Evolutionary conservation across 2,329 filamentous ascomycete species (phyloP).

Genomic region (Aspergillus sp.): DNA sequence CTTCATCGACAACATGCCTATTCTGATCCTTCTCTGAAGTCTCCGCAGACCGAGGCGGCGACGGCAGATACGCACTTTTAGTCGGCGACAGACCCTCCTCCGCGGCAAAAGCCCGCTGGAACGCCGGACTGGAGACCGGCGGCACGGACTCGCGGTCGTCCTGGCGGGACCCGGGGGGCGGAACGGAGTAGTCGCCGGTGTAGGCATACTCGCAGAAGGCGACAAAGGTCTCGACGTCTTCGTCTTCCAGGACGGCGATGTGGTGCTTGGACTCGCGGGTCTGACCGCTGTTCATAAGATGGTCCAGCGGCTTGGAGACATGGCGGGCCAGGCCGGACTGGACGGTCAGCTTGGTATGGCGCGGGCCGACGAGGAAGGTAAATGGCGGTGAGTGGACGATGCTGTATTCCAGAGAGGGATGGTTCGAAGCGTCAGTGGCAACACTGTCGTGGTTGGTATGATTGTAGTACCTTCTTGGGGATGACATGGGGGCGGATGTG

Average conservation of each 20-base stretch:
- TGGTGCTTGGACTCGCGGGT: conserved; percentile 46
- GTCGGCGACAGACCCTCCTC: conserved; percentile 6
- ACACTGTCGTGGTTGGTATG: conserved; percentile 14
- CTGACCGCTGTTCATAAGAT: conserved; percentile 47
- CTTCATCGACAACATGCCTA: not conserved
- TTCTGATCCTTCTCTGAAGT: not conserved
- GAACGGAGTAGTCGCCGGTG: conserved; percentile 47
- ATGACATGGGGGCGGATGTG: not conserved
- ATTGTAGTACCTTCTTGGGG: not conserved
- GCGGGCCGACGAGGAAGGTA: conserved; percentile 47
- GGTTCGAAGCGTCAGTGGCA: conserved; percentile 20
- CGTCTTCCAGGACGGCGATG: conserved; percentile 44
- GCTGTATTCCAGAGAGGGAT: conserved; percentile 25
- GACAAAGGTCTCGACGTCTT: conserved; percentile 50
- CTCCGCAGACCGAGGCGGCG: not conserved
- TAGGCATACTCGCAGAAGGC: conserved; percentile 52
- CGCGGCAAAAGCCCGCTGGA: conserved; percentile 15
- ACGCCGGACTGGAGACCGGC: not conserved
- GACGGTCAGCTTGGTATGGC: conserved; percentile 47
- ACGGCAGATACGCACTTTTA: not conserved
- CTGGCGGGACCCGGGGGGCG: conserved; percentile 22
- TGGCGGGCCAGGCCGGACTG: conserved; percentile 45
- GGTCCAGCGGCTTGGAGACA: conserved; percentile 44
- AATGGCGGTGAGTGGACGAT: conserved; percentile 46
- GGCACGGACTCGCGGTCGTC: conserved; percentile 15